Percentiles rank a stretch among this genome's conserved stretches.
Conservation (phyloP, 345 rosid genomes). For the Acer campestre region DNA sequence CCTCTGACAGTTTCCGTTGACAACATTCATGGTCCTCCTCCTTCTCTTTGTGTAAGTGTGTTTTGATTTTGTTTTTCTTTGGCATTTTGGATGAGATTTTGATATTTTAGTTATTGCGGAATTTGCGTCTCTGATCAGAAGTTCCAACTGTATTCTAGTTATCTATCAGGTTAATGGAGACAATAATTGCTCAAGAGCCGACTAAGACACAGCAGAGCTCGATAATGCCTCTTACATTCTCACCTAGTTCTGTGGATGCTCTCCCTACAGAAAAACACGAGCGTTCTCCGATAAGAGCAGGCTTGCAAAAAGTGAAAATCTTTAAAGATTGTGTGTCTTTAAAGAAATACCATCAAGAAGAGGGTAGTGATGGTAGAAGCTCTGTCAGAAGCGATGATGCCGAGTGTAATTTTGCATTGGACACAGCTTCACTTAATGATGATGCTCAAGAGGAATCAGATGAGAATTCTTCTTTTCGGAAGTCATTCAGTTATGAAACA, state of each 20-base stretch:
- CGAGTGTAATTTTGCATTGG: conserved; percentile 32
- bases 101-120: neutral
- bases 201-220: conserved; percentile 28
- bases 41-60: conserved; percentile 35
- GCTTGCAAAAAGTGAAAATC: conserved; percentile 49
- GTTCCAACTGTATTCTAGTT: conserved; percentile 37
- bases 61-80: neutral
- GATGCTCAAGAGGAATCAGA: conserved; percentile 30
- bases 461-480: conserved; percentile 30
- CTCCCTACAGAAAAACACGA: conserved; percentile 36
- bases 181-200: conserved; percentile 30
- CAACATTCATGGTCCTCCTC: conserved; percentile 24
- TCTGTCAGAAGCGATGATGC: conserved; percentile 23
- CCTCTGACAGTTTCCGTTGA: conserved; percentile 49
- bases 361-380: conserved; percentile 26
- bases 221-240: conserved; percentile 32
- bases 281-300: conserved; percentile 48
- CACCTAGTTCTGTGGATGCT: conserved; percentile 32
- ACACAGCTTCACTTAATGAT: conserved; percentile 48
- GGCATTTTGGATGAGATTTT: neutral
- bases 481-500: conserved; percentile 51
- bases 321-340: conserved; percentile 42
- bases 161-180: conserved; percentile 40
- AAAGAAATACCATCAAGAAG: conserved; percentile 41
- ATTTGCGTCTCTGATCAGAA: conserved; percentile 23